These are phyloP conservation scores for Breynia disticha DNA, from an alignment of 441 rosid genomes.

Conservation along the genomic window DNA sequence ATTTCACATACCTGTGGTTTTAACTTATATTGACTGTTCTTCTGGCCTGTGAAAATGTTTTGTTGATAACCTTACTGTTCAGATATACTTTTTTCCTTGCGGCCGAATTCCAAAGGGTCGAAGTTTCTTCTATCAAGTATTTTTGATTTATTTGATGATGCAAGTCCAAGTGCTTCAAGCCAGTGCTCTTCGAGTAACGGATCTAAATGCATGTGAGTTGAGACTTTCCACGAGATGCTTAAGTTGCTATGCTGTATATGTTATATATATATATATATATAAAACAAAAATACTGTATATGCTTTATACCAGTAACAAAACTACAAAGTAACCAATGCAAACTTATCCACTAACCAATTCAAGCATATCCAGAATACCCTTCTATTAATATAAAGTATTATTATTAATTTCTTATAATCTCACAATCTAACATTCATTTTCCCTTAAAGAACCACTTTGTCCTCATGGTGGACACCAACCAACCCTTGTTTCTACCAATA, in stretches of 20 bases:
- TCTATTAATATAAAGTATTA: too few relatives aligned
- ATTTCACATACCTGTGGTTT: conserved; percentile 1
- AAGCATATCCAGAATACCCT: too few relatives aligned
- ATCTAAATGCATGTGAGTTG: conserved; percentile 80
- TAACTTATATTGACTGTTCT: not conserved
- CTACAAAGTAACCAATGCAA: too few relatives aligned
- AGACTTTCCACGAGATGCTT: conserved; percentile 7
- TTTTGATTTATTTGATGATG: conserved; percentile 42
- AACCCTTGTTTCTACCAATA: too few relatives aligned
- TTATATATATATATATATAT: too few relatives aligned
- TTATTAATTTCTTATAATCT: too few relatives aligned
- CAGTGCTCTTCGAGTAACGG: conserved; percentile 36
- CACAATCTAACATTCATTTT: too few relatives aligned
- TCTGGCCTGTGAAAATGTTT: not conserved
- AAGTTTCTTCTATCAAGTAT: conserved; percentile 40
- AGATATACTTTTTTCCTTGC: conserved; percentile 46
- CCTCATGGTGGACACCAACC: too few relatives aligned
- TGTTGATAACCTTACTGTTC: conserved; percentile 32
- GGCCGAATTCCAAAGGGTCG: conserved; percentile 38
- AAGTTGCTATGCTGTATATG: not conserved
- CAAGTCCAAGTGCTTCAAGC: conserved; percentile 27
- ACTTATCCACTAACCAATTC: too few relatives aligned
- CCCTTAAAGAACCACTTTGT: too few relatives aligned
- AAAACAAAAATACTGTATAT: too few relatives aligned
- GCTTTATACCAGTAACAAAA: too few relatives aligned